Evolutionary conservation across 1,284 basidiomycete species (phyloP).

Genomic region (Exsudoporus floridanus): DNA sequence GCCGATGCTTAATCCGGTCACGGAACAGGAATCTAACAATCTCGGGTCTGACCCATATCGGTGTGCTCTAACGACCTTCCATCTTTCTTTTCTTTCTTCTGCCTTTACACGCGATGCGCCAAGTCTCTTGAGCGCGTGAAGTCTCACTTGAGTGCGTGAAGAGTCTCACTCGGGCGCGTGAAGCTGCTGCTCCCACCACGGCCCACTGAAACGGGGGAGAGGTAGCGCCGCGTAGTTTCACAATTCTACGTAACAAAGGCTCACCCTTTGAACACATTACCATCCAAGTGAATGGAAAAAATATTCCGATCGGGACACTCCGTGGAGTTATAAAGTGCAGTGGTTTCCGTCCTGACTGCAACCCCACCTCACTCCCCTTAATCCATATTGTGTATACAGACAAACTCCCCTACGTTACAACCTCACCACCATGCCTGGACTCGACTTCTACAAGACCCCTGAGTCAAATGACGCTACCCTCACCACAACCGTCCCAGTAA

Average conservation of each 20-base stretch:
- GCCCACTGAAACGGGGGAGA: slow-evolving; percentile 11
- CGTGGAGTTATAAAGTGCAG: slow-evolving; percentile 23
- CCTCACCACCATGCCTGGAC: slow-evolving; percentile 42
- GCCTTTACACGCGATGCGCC: slow-evolving; percentile 21
- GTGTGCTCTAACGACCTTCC: slow-evolving; percentile 2
- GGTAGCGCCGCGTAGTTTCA: slow-evolving; percentile 5
- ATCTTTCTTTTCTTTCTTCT: slow-evolving; percentile 11
- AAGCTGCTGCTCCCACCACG: background rate
- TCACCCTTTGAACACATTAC: slow-evolving; percentile 24
- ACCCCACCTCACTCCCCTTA: slow-evolving; percentile 11
- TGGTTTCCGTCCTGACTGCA: background rate
- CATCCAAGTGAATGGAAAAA: slow-evolving; percentile 9
- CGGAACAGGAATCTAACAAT: slow-evolving; percentile 2
- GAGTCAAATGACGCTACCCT: slow-evolving; percentile 16
- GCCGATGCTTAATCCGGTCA: slow-evolving; percentile 3
- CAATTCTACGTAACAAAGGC: slow-evolving; percentile 25
- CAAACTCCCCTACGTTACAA: slow-evolving; percentile 6
- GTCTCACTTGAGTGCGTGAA: slow-evolving; percentile 9
- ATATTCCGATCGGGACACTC: slow-evolving; percentile 11
- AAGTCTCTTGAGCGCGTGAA: slow-evolving; percentile 10
- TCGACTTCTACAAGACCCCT: slow-evolving; percentile 40
- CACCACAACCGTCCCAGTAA: slow-evolving; percentile 3
- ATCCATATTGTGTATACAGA: slow-evolving; percentile 27
- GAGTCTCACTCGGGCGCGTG: slow-evolving; percentile 10
- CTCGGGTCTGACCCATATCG: slow-evolving; percentile 6